These are phyloP conservation scores for Chrysosporium keratinophilum DNA, from an alignment of 2,329 filamentous ascomycete species.

Conservation along the genomic window DNA sequence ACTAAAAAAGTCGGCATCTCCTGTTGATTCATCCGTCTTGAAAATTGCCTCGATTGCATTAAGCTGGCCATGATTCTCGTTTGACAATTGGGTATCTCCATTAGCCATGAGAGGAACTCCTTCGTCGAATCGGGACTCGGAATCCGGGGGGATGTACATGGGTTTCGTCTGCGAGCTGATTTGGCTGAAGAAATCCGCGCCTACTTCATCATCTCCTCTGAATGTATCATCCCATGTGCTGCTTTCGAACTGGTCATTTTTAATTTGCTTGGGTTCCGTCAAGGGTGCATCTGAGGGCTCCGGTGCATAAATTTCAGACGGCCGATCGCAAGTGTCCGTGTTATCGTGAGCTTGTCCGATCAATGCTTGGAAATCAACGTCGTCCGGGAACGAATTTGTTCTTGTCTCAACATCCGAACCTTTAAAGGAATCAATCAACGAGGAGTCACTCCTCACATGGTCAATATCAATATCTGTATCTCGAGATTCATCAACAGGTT, in stretches of 20 bases:
- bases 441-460: not conserved
- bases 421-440: slow-evolving; percentile 1
- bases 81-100: slow-evolving; percentile 19
- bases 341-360: slow-evolving; percentile 2
- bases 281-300: not conserved
- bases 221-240: slow-evolving; percentile 34
- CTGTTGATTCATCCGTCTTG: slow-evolving; percentile 30
- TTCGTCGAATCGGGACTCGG: slow-evolving; percentile 57
- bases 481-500: not conserved
- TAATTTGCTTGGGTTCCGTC: not conserved
- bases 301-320: not conserved
- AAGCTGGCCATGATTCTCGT: slow-evolving; percentile 20
- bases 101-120: slow-evolving; percentile 52
- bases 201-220: slow-evolving; percentile 41
- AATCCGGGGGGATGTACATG: slow-evolving; percentile 30
- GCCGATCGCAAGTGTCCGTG: not conserved
- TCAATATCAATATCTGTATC: not conserved
- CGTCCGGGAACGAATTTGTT: slow-evolving; percentile 11
- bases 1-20: slow-evolving; percentile 31
- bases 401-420: not conserved
- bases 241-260: not conserved
- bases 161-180: slow-evolving; percentile 34
- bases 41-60: slow-evolving; percentile 26
- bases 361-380: slow-evolving; percentile 4
- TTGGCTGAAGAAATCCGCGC: slow-evolving; percentile 53